These are phyloP conservation scores for Suhomyces terraborum DNA, from an alignment of 1,139 yeast genomes.

Conservation along the genomic window DNA sequence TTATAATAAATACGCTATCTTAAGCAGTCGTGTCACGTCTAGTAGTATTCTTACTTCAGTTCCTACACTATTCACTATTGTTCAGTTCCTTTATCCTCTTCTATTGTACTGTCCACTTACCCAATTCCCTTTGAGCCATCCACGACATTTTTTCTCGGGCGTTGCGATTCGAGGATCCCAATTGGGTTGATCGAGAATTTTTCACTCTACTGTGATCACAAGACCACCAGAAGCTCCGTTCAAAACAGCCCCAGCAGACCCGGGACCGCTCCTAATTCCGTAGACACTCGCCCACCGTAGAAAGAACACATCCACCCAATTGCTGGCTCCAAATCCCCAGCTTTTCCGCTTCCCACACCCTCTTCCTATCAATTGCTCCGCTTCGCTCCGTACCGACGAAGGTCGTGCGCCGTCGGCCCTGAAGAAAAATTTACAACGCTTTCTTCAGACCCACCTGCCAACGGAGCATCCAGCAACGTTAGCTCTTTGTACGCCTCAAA, in stretches of 20 bases:
- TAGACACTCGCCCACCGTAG: neutral
- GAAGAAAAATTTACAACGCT: conserved; percentile 11
- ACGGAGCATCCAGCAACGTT: conserved; percentile 11
- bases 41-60: too few relatives aligned
- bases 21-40: too few relatives aligned
- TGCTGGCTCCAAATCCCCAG: neutral
- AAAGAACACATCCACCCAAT: neutral
- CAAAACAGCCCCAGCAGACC: neutral
- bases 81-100: too few relatives aligned
- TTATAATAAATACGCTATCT: too few relatives aligned
- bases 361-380: neutral
- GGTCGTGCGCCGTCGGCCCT: conserved; percentile 7
- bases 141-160: neutral
- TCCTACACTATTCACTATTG: too few relatives aligned
- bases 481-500: neutral
- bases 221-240: neutral
- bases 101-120: neutral
- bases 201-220: neutral
- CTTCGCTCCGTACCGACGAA: conserved; percentile 1
- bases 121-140: neutral
- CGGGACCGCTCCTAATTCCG: neutral
- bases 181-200: conserved; percentile 2
- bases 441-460: conserved; percentile 6
- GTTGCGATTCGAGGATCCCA: neutral
- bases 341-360: neutral